Conservation (phyloP, 495 filamentous ascomycete species). For the Aspergillus homomorphus region DNA sequence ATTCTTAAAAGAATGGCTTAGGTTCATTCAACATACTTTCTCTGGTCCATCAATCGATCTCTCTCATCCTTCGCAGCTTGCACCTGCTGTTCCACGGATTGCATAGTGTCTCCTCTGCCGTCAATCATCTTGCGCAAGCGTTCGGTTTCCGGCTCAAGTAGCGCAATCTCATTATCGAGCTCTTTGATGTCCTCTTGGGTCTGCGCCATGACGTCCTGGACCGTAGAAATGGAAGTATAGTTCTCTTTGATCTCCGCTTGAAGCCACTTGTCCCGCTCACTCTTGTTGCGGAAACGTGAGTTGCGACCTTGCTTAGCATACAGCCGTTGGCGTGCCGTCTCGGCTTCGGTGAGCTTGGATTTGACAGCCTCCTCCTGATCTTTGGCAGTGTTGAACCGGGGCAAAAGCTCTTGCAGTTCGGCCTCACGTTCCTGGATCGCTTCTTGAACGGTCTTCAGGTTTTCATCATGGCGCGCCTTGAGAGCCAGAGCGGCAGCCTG, state of each 20-base stretch:
- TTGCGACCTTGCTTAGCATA: conserved; percentile 95
- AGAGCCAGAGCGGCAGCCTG: conserved; percentile 74
- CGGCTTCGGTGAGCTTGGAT: conserved; percentile 68
- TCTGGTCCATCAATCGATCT: conserved; percentile 78
- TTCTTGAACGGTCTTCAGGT: conserved; percentile 67
- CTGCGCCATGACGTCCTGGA: conserved; percentile 77
- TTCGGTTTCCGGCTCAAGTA: conserved; percentile 69
- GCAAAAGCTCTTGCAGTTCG: conserved; percentile 68
- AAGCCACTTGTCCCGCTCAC: conserved; percentile 81
- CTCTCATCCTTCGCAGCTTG: conserved; percentile 75
- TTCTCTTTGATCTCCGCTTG: conserved; percentile 78
- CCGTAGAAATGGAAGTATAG: conserved; percentile 66
- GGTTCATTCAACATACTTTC: conserved; percentile 56
- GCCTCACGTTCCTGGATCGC: conserved; percentile 74
- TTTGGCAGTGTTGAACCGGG: conserved; percentile 70
- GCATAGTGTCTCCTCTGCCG: conserved; percentile 69
- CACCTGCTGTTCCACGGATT: conserved; percentile 66
- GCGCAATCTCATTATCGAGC: conserved; percentile 65
- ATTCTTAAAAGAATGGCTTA: background rate
- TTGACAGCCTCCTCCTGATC: conserved; percentile 67
- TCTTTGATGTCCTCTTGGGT: conserved; percentile 80
- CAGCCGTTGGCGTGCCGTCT: conserved; percentile 71
- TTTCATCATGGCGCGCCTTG: conserved; percentile 64
- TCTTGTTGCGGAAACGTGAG: conserved; percentile 81
- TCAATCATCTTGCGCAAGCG: conserved; percentile 71